These are phyloP conservation scores for Knoxia roxburghii DNA, from an alignment of 257 asterid species.

Conservation along the genomic window DNA sequence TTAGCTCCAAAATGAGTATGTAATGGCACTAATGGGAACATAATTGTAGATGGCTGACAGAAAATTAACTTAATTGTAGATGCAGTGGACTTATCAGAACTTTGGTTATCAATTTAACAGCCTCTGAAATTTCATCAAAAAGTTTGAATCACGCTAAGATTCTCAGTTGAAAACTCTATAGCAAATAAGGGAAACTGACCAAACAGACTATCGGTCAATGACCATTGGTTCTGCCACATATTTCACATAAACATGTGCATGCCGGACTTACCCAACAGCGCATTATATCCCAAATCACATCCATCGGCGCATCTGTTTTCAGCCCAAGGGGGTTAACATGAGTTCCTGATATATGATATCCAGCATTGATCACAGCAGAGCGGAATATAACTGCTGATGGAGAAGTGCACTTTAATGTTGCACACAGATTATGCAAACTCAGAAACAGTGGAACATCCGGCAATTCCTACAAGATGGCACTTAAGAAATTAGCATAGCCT, in stretches of 20 bases:
- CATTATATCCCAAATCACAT: conserved; percentile 96
- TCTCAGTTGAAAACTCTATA: no score
- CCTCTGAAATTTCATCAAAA: no score
- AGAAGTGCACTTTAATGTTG: conserved; percentile 86
- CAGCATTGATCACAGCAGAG: conserved; percentile 96
- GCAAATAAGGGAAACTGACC: conserved; percentile 34
- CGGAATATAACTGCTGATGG: conserved; percentile 91
- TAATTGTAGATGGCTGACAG: background rate
- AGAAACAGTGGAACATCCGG: conserved; percentile 86
- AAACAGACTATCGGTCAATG: no score
- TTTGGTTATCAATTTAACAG: background rate
- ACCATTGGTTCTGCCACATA: background rate
- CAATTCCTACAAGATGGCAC: conserved; percentile 56
- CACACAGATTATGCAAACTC: conserved; percentile 91
- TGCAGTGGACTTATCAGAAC: no score
- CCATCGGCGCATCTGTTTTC: conserved; percentile 98
- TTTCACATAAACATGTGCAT: background rate
- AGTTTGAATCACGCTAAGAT: no score
- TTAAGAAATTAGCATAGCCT: background rate
- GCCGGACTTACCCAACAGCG: conserved; percentile 83
- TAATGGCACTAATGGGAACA: background rate
- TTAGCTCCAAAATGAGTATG: background rate
- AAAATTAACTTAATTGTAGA: background rate
- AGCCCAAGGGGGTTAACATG: conserved; percentile 86
- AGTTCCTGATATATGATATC: conserved; percentile 91